These are phyloP conservation scores for Austropuccinia psidii DNA, from an alignment of 1,284 basidiomycete species.

Conservation along the genomic window DNA sequence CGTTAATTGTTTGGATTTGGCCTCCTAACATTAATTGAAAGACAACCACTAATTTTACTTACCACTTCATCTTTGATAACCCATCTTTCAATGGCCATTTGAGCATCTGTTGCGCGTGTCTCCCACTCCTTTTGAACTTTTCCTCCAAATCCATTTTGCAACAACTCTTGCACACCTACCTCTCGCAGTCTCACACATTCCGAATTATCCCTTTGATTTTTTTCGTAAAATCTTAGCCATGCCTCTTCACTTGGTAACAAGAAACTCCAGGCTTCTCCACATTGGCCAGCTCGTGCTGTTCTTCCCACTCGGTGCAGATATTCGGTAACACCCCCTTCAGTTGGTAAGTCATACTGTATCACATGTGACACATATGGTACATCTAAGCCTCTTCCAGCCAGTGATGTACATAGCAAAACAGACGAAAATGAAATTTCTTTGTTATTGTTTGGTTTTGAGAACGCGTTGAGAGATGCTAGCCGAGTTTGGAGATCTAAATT, in stretches of 20 bases:
- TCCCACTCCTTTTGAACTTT: constrained; percentile 69
- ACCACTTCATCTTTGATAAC: constrained; percentile 68
- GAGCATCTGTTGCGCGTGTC: constrained; percentile 86
- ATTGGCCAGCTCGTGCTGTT: constrained; percentile 85
- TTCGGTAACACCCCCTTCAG: constrained; percentile 91
- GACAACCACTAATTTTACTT: too few relatives aligned
- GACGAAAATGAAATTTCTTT: constrained; percentile 46
- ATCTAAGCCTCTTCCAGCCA: constrained; percentile 96
- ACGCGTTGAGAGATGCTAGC: constrained; percentile 70
- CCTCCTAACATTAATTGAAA: constrained; percentile 5
- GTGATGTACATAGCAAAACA: constrained; percentile 87
- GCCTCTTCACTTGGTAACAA: constrained; percentile 74
- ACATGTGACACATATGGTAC: constrained; percentile 89
- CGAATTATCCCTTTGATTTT: constrained; percentile 58
- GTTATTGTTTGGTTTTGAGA: constrained; percentile 55
- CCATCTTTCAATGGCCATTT: constrained; percentile 92
- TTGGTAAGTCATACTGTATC: constrained; percentile 92
- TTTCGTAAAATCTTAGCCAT: constrained; percentile 82
- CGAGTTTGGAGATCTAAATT: constrained; percentile 76
- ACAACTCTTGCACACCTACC: constrained; percentile 61
- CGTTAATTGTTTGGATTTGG: neutral
- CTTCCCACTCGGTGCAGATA: constrained; percentile 95
- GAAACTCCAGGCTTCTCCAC: constrained; percentile 85
- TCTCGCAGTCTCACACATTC: constrained; percentile 54
- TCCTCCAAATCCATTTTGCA: constrained; percentile 74